Evolutionary conservation across 2,329 filamentous ascomycete species (phyloP).

Genomic region (Dactylellina drechsleri): DNA sequence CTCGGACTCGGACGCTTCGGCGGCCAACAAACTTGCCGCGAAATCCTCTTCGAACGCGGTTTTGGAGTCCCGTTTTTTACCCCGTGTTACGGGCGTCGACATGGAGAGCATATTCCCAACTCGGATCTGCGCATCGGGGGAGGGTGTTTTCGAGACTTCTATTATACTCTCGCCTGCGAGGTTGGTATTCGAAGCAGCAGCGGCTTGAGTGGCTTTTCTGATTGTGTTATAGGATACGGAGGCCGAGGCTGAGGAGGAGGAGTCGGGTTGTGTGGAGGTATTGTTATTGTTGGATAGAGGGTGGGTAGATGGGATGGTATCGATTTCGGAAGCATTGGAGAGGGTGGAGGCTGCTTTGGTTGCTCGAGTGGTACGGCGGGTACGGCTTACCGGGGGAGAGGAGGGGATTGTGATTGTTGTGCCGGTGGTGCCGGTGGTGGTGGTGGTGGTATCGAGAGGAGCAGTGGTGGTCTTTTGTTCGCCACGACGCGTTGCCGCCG

Average conservation of each 20-base stretch:
- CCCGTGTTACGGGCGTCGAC: slow-evolving; percentile 32
- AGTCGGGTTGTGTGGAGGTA: slow-evolving; percentile 8
- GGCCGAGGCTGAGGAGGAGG: slow-evolving; percentile 2
- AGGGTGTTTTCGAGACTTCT: slow-evolving; percentile 41
- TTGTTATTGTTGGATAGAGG: slow-evolving; percentile 21
- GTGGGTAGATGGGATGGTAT: slow-evolving; percentile 36
- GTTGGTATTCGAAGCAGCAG: slow-evolving; percentile 2
- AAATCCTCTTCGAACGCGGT: slow-evolving; percentile 52
- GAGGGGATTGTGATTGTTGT: too few relatives aligned
- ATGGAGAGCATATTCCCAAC: slow-evolving; percentile 26
- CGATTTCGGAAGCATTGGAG: slow-evolving; percentile 30
- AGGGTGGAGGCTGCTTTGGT: slow-evolving; percentile 34
- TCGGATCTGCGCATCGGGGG: slow-evolving; percentile 23
- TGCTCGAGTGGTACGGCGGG: slow-evolving; percentile 12
- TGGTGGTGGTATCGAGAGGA: slow-evolving; percentile 10
- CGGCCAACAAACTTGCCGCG: slow-evolving; percentile 38
- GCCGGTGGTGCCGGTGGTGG: background rate
- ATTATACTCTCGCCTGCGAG: slow-evolving; percentile 5
- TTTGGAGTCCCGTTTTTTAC: slow-evolving; percentile 45
- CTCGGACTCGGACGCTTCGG: slow-evolving; percentile 16
- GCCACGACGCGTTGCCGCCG: slow-evolving; percentile 47
- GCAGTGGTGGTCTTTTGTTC: slow-evolving; percentile 24
- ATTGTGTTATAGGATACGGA: slow-evolving; percentile 43
- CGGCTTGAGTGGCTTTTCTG: slow-evolving; percentile 34
- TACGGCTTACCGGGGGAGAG: background rate